phyloP scores from a whole-genome alignment of 805 yeast genomes.

The Starmerella floris region DNA sequence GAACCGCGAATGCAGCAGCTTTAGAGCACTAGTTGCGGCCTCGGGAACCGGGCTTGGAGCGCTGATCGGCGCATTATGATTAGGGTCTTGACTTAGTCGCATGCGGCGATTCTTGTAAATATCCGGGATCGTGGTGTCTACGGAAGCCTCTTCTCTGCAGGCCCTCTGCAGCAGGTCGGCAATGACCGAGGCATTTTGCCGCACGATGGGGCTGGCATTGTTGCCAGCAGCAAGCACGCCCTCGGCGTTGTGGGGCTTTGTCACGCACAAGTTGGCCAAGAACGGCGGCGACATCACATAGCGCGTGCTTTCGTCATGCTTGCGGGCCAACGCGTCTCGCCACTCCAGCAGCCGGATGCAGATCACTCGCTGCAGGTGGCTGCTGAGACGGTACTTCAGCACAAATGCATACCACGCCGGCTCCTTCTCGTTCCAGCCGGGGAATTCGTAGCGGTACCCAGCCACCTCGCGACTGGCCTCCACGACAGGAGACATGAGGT shows the following conservation, averaged over 20 bases:
- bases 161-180: conserved; percentile 40
- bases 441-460: conserved; percentile 64
- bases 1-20: not conserved
- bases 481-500: conserved; percentile 40
- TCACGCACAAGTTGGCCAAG: conserved; percentile 45
- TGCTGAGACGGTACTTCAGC: conserved; percentile 45
- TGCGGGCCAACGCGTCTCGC: conserved; percentile 70
- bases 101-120: not conserved
- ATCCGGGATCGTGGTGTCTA: conserved; percentile 12
- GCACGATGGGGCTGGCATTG: conserved; percentile 40
- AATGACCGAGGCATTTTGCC: conserved; percentile 44
- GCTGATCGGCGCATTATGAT: not conserved
- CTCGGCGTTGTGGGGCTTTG: conserved; percentile 44
- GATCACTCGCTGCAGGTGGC: conserved; percentile 36
- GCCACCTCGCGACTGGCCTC: conserved; percentile 70
- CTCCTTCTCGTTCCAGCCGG: conserved; percentile 43
- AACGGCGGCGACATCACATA: conserved; percentile 74
- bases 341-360: conserved; percentile 56
- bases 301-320: conserved; percentile 70
- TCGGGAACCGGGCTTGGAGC: not conserved
- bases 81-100: not conserved
- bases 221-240: conserved; percentile 31
- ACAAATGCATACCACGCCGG: conserved; percentile 54
- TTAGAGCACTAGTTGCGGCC: conserved; percentile 4
- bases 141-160: conserved; percentile 4